Evolutionary conservation across 1,284 basidiomycete species (phyloP), one percentile per base, ranked within the genome.

Genomic region (Sporisorium exsertum): DNA sequence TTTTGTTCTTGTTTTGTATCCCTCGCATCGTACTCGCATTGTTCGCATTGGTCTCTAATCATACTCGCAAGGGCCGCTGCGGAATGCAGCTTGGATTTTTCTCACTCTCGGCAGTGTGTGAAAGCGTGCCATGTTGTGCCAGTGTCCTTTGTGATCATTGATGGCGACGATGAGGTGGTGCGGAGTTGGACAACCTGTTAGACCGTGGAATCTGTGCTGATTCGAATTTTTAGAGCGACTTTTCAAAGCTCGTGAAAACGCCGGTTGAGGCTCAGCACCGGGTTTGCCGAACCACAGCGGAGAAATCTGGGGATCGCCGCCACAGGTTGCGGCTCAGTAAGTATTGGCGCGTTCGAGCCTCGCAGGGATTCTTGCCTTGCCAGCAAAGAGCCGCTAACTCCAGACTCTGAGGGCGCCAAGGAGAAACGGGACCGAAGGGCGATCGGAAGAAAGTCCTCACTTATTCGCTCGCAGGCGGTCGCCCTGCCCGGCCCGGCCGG

Each of bases 21-120:
- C 20, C 49, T 50, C 49, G 49, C 49, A 50, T 50, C 49, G 29
- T 29, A 33, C 22, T 32, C 27, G 49, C 49, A 50, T 50, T 20
- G 20, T 50, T 50, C 18, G 49, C 49, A 50, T 50, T 50, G 49
- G 49, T 50, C 49, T 32, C 20, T 50, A 50, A 50, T 50, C 27
- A 50, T 50, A 50, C 49, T 50, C 49, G 49, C n/a, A n/a, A 50
- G 49, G 49, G 49, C 49, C 29, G 49, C 29, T 50, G 49, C 49
- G 29, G 18, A 13, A 32, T 33, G 49, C 49, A 50, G 49, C 49
- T 33, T 61, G 51, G 26, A 51, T 56, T 40, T 55, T 26, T 15
- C 13, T n/a, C n/a, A n/a, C n/a, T 43, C 37, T 40, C 37, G 29
- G 5, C 5, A 32, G 29, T 5, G 29, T 32, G 29, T 32, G 5